Conservation (phyloP, 805 yeast genomes). For the Candida railenensis region DNA sequence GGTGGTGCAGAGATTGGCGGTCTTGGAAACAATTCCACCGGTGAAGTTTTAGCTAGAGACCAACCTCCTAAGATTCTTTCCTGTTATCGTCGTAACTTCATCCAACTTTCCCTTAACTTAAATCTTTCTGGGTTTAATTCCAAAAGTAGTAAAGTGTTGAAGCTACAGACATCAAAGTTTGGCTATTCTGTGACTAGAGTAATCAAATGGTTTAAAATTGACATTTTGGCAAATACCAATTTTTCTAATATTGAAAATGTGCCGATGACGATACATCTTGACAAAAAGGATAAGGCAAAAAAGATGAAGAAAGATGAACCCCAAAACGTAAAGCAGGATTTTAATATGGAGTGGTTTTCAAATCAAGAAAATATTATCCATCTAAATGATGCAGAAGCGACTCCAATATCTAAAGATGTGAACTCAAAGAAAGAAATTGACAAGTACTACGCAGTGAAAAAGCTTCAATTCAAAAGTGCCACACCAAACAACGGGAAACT, state of each 20-base stretch:
- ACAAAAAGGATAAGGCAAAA: slow-evolving; percentile 19
- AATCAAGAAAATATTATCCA: neutral
- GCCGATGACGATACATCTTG: slow-evolving; percentile 26
- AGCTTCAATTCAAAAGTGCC: slow-evolving; percentile 49
- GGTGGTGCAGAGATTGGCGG: neutral
- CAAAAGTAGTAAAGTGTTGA: slow-evolving; percentile 25
- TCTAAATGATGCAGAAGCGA: neutral
- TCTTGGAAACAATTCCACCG: neutral
- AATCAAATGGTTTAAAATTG: slow-evolving; percentile 37
- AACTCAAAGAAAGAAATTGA: slow-evolving; percentile 17
- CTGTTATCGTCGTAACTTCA: slow-evolving; percentile 45
- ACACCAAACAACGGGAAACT: slow-evolving; percentile 53
- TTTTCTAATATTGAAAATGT: slow-evolving; percentile 28
- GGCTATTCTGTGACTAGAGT: slow-evolving; percentile 38
- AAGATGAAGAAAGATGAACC: slow-evolving; percentile 11
- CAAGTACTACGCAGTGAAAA: slow-evolving; percentile 34
- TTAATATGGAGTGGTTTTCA: neutral
- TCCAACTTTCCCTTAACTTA: slow-evolving; percentile 32
- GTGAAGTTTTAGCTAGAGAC: neutral
- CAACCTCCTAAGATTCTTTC: slow-evolving; percentile 36
- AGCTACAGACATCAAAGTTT: slow-evolving; percentile 32
- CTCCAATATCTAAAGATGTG: neutral
- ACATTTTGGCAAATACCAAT: slow-evolving; percentile 35
- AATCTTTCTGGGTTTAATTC: slow-evolving; percentile 25
- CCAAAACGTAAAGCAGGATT: neutral